phyloP scores from a whole-genome alignment of 805 yeast species.

The Pichia nakasei region DNA sequence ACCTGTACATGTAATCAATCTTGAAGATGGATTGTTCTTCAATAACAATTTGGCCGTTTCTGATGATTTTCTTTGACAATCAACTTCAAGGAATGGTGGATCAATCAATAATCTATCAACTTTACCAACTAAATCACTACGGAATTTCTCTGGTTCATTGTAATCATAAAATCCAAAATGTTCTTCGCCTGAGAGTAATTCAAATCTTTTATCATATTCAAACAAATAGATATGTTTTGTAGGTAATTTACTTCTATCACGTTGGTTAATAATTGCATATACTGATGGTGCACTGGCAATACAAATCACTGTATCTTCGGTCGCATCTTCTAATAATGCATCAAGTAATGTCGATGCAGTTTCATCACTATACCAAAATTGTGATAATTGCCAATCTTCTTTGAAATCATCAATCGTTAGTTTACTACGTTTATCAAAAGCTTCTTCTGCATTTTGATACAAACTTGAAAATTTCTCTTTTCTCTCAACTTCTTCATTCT shows the following conservation, averaged over 20 bases:
- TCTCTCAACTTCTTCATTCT: constrained; percentile 51
- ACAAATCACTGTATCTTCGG: constrained; percentile 58
- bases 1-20: constrained; percentile 75
- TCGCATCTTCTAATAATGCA: constrained; percentile 71
- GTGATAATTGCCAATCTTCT: constrained; percentile 93
- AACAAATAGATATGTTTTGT: constrained; percentile 64
- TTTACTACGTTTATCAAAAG: constrained; percentile 29
- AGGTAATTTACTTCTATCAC: constrained; percentile 44
- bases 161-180: constrained; percentile 72
- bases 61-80: constrained; percentile 70
- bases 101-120: constrained; percentile 72
- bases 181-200: constrained; percentile 56
- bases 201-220: constrained; percentile 75
- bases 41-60: constrained; percentile 55
- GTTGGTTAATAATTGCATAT: constrained; percentile 66
- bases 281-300: constrained; percentile 89
- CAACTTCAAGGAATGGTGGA: constrained; percentile 80
- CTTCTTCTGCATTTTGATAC: constrained; percentile 48
- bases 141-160: constrained; percentile 55
- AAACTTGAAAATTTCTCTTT: constrained; percentile 47
- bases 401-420: constrained; percentile 58
- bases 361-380: constrained; percentile 76
- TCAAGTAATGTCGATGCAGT: constrained; percentile 64
- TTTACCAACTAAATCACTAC: constrained; percentile 45
- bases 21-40: constrained; percentile 33